Evolutionary conservation across 805 yeast genomes (phyloP), one percentile per base, ranked within the genome.

Genomic region (Candida fluviatilis): DNA sequence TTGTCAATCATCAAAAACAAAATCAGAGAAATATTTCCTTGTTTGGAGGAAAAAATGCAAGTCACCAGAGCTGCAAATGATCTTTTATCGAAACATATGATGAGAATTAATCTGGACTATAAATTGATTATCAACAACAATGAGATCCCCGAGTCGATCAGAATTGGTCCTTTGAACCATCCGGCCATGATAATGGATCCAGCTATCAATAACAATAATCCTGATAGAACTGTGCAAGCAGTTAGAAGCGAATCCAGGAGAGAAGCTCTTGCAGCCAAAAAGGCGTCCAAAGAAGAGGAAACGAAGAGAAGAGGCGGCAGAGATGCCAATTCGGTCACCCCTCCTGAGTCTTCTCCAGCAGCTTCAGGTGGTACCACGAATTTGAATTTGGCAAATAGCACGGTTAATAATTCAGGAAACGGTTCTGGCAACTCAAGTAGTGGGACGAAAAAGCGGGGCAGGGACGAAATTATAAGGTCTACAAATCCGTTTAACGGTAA

Each of bases 21-120:
- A 39, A 66, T 77, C 46, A 70, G 66, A 45, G 95, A 86, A 41
- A 70, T 91, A 39, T 79, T 91, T 68, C 97, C 98, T 1, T 86
- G 96, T 44, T 63, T 91, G 39, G 98, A 91, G 57, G 97, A 93
- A 58, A 93, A 93, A 62, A 88, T 93, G 95, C 97, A 91, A 58
- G 96, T 93, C 30, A 91, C 97, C 4, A 82, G 91, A 1, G 82
- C 87, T 28, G 96, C 97, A 16, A 75, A 86, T 21, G 97, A 90
- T 50, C 73, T 82, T 10, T 73, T 89, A 33, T 64, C 72, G 21
- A 78, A 81, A 41, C 84, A 87, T 52, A 63, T 87, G 39, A 73
- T 70, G 36, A 71, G 97, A 36, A 72, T 93, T 46, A 85, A 90
- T 54, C 78, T 83, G 48, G 95, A 86, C 54, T 90, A 78, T 65